Evolutionary conservation across 208 protist species (phyloP).

Genomic region (Acanthamoeba healyi): DNA sequence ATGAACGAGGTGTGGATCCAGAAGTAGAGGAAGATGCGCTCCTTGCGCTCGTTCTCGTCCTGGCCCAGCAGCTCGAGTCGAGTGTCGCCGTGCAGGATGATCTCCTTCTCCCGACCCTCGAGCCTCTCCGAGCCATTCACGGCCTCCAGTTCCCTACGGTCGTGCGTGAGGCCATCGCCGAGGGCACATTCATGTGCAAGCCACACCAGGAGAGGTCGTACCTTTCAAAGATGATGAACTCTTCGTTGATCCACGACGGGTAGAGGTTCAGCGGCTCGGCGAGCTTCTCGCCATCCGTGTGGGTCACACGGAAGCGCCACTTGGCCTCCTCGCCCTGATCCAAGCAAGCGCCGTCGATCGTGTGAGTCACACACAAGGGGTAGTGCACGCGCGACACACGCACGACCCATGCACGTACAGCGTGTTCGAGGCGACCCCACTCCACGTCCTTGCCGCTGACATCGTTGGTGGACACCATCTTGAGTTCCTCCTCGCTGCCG

Average conservation of each 20-base stretch:
- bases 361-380: neutral
- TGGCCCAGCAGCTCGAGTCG: conserved; percentile 25
- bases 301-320: conserved; percentile 38
- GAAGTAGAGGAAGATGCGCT: conserved; percentile 72
- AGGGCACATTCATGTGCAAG: too few relatives aligned
- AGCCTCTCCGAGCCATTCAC: neutral
- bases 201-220: neutral
- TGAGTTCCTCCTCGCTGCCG: neutral
- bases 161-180: neutral
- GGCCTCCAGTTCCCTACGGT: conserved; percentile 1
- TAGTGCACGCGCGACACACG: neutral
- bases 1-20: conserved; percentile 69
- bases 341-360: too few relatives aligned
- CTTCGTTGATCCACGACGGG: conserved; percentile 50
- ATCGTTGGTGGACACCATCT: neutral
- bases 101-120: neutral
- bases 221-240: conserved; percentile 51
- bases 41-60: conserved; percentile 38
- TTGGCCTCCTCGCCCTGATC: conserved; percentile 11
- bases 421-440: conserved; percentile 15
- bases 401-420: neutral
- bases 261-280: neutral
- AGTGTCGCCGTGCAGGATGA: conserved; percentile 35
- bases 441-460: conserved; percentile 10
- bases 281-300: conserved; percentile 60